Evolutionary conservation across 2,329 filamentous ascomycete species (phyloP).

Genomic region (Claviceps maximensis): DNA sequence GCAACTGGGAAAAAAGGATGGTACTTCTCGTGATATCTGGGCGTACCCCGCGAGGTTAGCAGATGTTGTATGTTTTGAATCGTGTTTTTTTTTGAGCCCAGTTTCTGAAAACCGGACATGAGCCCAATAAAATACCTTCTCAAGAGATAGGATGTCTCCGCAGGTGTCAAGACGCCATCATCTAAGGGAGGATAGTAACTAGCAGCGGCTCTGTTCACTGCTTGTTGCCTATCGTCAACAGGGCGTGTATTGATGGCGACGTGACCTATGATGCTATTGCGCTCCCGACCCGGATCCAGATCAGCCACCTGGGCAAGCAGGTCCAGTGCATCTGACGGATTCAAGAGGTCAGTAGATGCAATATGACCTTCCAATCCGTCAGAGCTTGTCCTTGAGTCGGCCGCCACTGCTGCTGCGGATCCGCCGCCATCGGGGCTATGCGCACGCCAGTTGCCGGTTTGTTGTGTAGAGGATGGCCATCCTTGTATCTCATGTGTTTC

Average conservation of each 20-base stretch:
- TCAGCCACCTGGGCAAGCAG: slow-evolving; percentile 28
- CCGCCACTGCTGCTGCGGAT: slow-evolving; percentile 6
- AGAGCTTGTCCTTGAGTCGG: slow-evolving; percentile 7
- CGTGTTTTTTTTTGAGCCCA: not conserved
- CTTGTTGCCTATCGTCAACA: slow-evolving; percentile 3
- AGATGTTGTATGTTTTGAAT: too few species aligned
- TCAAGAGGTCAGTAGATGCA: slow-evolving; percentile 25
- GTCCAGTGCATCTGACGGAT: slow-evolving; percentile 28
- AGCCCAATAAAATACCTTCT: slow-evolving; percentile 15
- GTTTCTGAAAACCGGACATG: too few species aligned
- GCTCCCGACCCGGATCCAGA: slow-evolving; percentile 16
- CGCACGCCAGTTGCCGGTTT: slow-evolving; percentile 7
- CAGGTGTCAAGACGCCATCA: slow-evolving; percentile 16
- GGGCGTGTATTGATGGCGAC: slow-evolving; percentile 6
- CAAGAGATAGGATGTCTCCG: slow-evolving; percentile 15
- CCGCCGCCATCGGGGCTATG: slow-evolving; percentile 5
- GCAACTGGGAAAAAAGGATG: slow-evolving; percentile 60
- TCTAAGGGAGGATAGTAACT: slow-evolving; percentile 20
- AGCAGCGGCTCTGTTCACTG: not conserved
- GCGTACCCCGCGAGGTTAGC: slow-evolving; percentile 4
- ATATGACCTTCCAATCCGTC: slow-evolving; percentile 25
- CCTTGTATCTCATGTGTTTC: slow-evolving; percentile 2
- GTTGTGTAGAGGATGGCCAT: slow-evolving; percentile 9
- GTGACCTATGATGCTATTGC: slow-evolving; percentile 6
- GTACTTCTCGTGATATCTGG: slow-evolving; percentile 49